These are phyloP conservation scores for Phyllosticta paracitricarpa DNA, from an alignment of 2,329 filamentous ascomycete species.

Conservation along the genomic window DNA sequence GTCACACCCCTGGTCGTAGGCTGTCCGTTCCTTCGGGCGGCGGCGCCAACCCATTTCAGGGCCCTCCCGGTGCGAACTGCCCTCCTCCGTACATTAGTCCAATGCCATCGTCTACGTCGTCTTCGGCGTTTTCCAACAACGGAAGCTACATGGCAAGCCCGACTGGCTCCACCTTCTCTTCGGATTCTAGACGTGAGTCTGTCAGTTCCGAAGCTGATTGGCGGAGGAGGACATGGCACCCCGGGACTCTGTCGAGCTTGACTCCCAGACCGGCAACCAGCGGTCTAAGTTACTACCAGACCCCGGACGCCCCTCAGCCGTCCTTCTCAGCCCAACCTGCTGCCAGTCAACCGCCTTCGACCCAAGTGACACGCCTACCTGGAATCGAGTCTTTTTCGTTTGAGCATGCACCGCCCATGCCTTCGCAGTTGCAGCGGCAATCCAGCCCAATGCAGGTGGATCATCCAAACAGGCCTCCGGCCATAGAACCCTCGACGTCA, in stretches of 20 bases:
- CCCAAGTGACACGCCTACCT: constrained; percentile 61
- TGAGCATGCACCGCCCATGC: constrained; percentile 59
- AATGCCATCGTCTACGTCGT: constrained; percentile 44
- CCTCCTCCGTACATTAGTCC: constrained; percentile 48
- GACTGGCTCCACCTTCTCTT: constrained; percentile 48
- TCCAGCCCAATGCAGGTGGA: constrained; percentile 74
- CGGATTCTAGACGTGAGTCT: constrained; percentile 58
- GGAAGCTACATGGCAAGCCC: constrained; percentile 58
- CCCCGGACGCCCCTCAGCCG: constrained; percentile 52
- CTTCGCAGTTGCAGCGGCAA: constrained; percentile 52
- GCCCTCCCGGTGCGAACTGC: constrained; percentile 48
- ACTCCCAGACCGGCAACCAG: constrained; percentile 56
- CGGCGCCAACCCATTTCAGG: constrained; percentile 59
- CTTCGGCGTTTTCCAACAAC: constrained; percentile 43
- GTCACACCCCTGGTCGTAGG: constrained; percentile 59
- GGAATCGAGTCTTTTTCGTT: constrained; percentile 94
- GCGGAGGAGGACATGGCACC: constrained; percentile 84
- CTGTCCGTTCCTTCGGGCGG: constrained; percentile 68
- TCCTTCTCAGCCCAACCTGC: constrained; percentile 32
- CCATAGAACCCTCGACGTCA: constrained; percentile 21
- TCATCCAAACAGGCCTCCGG: constrained; percentile 32
- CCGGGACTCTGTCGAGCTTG: constrained; percentile 56
- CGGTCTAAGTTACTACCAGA: constrained; percentile 65
- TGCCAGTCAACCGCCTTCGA: constrained; percentile 40
- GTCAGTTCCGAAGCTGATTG: constrained; percentile 62